These are phyloP conservation scores for Erigeron canadensis DNA, from an alignment of 129 eudicot species.

Conservation along the genomic window DNA sequence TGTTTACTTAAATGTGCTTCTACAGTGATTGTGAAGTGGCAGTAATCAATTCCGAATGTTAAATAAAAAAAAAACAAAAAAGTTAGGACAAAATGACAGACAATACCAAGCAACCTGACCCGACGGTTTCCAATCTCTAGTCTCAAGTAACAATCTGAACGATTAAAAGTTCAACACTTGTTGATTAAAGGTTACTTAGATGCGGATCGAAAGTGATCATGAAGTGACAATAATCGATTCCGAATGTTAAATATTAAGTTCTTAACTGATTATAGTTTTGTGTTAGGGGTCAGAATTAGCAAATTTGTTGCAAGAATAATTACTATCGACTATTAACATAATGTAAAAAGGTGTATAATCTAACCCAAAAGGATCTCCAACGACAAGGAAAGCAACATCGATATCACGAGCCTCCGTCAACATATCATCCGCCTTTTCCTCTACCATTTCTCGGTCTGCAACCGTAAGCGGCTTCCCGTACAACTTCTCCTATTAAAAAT, in stretches of 20 bases:
- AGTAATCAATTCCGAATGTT: too few relatives aligned
- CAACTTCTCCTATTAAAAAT: slow-evolving; percentile 54
- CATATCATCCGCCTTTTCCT: slow-evolving; percentile 73
- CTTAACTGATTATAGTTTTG: background rate
- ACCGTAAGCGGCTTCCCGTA: slow-evolving; percentile 66
- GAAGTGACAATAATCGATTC: background rate
- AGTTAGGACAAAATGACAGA: background rate
- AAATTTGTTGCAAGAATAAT: too few relatives aligned
- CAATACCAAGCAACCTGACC: background rate
- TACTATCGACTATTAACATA: too few relatives aligned
- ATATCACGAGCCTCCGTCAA: slow-evolving; percentile 62
- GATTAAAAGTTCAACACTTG: background rate
- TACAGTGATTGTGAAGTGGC: too few relatives aligned
- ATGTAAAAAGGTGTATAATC: too few relatives aligned
- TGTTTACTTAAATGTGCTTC: too few relatives aligned
- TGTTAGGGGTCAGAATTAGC: background rate
- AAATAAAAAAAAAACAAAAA: too few relatives aligned
- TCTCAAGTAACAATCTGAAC: background rate
- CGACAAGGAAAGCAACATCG: slow-evolving; percentile 89
- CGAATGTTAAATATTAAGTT: background rate
- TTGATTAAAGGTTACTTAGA: background rate
- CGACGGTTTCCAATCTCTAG: background rate
- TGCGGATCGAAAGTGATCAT: background rate
- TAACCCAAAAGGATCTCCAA: slow-evolving; percentile 98
- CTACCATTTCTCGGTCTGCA: slow-evolving; percentile 91